Conservation (phyloP, 306 rosid genomes). For the Fagus crenata region DNA sequence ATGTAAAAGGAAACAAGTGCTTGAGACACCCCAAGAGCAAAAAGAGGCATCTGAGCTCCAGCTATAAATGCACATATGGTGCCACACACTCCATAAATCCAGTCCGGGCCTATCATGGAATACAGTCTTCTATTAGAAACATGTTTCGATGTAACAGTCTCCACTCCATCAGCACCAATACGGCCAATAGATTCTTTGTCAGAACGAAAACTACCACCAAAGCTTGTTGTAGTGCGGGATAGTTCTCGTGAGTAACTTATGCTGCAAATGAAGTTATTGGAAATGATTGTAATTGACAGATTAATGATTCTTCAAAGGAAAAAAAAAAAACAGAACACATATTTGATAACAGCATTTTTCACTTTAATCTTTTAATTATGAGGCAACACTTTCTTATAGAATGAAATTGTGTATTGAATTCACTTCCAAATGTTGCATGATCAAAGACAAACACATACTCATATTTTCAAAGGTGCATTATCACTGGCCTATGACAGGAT, state of each 20-base stretch:
- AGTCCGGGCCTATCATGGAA: constrained; percentile 86
- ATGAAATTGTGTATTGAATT: background rate
- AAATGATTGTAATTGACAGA: background rate
- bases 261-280: constrained; percentile 37
- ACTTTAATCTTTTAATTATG: background rate
- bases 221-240: constrained; percentile 66
- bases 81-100: constrained; percentile 78
- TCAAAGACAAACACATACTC: background rate
- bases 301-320: background rate
- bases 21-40: constrained; percentile 90
- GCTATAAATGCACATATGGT: constrained; percentile 75
- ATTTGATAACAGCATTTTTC: background rate
- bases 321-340: background rate
- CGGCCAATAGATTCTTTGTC: constrained; percentile 75
- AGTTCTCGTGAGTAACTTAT: constrained; percentile 63
- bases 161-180: constrained; percentile 57
- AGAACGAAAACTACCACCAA: constrained; percentile 84
- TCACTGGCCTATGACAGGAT: too few relatives aligned
- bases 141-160: constrained; percentile 43
- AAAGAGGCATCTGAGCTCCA: constrained; percentile 97
- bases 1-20: constrained; percentile 91
- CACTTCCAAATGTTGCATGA: background rate
- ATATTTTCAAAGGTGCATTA: background rate
- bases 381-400: background rate
- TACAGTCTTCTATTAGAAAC: constrained; percentile 66